These are phyloP conservation scores for Umbellularia californica DNA, from an alignment of 164 flowering plant species.

Conservation along the genomic window DNA sequence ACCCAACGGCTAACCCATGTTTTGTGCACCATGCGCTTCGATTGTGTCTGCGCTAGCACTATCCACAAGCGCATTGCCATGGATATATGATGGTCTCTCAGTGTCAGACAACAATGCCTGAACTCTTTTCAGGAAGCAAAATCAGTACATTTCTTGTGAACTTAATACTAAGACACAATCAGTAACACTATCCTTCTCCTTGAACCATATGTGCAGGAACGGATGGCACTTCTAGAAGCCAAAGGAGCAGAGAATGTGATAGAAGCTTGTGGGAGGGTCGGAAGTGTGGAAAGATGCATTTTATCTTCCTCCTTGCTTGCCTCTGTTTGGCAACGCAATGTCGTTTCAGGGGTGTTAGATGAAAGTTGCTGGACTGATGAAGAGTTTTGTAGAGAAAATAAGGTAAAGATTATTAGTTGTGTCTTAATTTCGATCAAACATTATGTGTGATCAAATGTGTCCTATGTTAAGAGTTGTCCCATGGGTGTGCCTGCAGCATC, in stretches of 20 bases:
- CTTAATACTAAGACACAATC: not conserved
- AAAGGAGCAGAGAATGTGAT: slow-evolving; percentile 37
- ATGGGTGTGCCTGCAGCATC: no score
- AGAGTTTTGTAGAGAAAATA: slow-evolving; percentile 37
- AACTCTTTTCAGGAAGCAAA: no score
- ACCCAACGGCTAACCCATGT: no score
- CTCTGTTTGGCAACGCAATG: slow-evolving; percentile 25
- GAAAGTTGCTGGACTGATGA: slow-evolving; percentile 37
- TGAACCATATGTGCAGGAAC: slow-evolving; percentile 22
- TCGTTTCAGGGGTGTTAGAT: slow-evolving; percentile 11
- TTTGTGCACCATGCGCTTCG: not conserved
- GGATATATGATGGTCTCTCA: not conserved
- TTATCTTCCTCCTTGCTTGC: slow-evolving; percentile 44
- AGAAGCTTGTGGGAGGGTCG: slow-evolving; percentile 38
- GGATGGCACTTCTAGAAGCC: slow-evolving; percentile 36
- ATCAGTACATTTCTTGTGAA: no score
- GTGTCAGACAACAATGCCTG: not conserved
- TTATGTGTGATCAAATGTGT: no score
- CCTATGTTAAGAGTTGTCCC: no score
- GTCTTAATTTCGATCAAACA: no score
- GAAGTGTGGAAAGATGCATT: slow-evolving; percentile 33
- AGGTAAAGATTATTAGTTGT: slow-evolving; percentile 17
- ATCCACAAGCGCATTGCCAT: not conserved
- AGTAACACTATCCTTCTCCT: not conserved
- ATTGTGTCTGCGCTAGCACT: not conserved